Base-by-base conservation (phyloP, 768 basidiomycete genomes). In the Rhodotorula diobovata region DNA sequence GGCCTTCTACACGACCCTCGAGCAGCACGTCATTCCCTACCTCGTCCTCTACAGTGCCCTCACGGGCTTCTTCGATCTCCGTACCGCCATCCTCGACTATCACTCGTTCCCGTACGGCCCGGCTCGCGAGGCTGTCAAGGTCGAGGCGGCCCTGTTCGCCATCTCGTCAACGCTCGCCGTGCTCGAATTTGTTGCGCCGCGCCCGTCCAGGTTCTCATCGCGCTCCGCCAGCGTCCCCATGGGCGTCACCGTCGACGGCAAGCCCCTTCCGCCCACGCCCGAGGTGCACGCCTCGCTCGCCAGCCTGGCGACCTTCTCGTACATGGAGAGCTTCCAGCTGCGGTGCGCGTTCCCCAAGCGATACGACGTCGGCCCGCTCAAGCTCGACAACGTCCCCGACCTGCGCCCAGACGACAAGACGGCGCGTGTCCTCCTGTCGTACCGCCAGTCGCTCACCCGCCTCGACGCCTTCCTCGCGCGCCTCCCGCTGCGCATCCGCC, bases 321-420 rank as follows among this genome's bases (percentile, higher is more conserved):
- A 66, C 72, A 64, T 79, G 61, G 69, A 70, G 11, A 8, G 59
- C 4, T 67, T 71, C 39, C 68, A 66, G 61, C 39, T 63, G 35
- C 48, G 35, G 39, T 32, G 57, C 5, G 70, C 72, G 25, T 71
- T 73, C 68, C 68, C 68, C 2, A 12, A 10, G 15, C 7, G 35
- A 4, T 58, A 37, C 56, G 34, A 30, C 45, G 35, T 25, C 2
- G 25, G 16, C 6, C 25, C 65, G 18, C 48, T 66, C 65, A 59
- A 34, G 43, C 28, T 70, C 41, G 59, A 51, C 30, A n/a, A 48
- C n/a, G 64, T 78, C 0, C 77, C 79, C 12, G 76, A 76, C 46
- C 76, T 79, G 2, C 68, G 76, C 1, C 76, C 78, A 25, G 79
- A 79, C 66, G 78, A 78, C 66, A 77, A 76, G 58, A 67, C 79